Conservation (phyloP, 495 filamentous ascomycete species). For the Penicillium paxilli region DNA sequence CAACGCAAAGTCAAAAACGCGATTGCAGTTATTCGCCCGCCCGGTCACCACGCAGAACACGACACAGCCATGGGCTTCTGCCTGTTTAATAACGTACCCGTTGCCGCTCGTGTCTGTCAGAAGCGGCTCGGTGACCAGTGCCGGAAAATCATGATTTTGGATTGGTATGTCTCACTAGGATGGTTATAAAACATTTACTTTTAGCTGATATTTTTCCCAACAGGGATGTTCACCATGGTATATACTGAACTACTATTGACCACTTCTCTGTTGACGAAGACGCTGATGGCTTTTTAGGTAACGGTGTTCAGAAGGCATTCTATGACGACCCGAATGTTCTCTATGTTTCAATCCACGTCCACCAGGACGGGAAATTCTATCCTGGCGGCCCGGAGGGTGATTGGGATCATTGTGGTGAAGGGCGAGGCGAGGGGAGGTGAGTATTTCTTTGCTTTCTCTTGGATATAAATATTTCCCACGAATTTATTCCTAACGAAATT, state of each 20-base stretch:
- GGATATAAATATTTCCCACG: neutral
- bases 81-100: constrained; percentile 93
- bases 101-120: constrained; percentile 84
- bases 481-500: constrained; percentile 8
- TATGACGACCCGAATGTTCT: constrained; percentile 93
- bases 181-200: constrained; percentile 27
- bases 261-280: neutral
- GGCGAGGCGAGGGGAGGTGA: constrained; percentile 68
- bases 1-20: constrained; percentile 82
- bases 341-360: constrained; percentile 96
- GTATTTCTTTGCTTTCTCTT: constrained; percentile 2
- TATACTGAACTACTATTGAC: neutral
- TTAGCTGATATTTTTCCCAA: too few species aligned
- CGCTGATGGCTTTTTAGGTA: constrained; percentile 55
- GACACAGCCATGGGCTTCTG: constrained; percentile 90
- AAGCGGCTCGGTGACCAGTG: constrained; percentile 70
- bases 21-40: constrained; percentile 91
- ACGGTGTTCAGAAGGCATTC: constrained; percentile 95
- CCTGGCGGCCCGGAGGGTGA: constrained; percentile 75
- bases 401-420: constrained; percentile 72
- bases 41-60: constrained; percentile 91
- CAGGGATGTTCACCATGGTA: constrained; percentile 69
- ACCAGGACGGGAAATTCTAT: constrained; percentile 80
- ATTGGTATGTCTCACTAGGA: constrained; percentile 91
- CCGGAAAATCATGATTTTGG: constrained; percentile 87